Base-by-base conservation (phyloP, 768 basidiomycete genomes). In the Coprinopsis marcescibilis region DNA sequence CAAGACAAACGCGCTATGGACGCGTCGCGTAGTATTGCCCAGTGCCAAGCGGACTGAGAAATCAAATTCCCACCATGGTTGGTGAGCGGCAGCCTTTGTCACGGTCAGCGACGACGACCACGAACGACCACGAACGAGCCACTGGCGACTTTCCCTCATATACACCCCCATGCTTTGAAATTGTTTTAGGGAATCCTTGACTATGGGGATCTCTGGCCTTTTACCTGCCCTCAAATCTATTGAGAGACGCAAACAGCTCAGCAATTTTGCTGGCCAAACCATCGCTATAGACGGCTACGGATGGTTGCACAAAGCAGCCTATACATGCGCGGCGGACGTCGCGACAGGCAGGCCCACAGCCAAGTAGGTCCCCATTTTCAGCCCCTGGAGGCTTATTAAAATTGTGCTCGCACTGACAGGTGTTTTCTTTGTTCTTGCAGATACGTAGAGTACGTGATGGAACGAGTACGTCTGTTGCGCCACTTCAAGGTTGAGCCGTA, bases 381-480 rank as follows among this genome's bases (percentile, higher is more conserved):
- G 15, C 12, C 24, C n/a, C 6, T 43, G 33, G 23, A 25, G 30
- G 24, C 47, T 42, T 37, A 27, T 19, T 36, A 10, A 15, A 25
- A 15, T 33, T 30, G 17, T n/a, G 44, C 33, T 42, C 14, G 13
- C 14, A 20, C 15, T 7, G 29, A 29, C 4, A 10, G 34, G 20
- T 2, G 24, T 39, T 26, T 1, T 20, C 35, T 25, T 14, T 13
- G 25, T 26, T 30, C 4, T 30, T 24, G 7, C 23, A 95, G 94
- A 69, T 97, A 96, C 72, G 91, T 98, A 49, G 85, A 95, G 62
- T 99, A 95, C 67, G 85, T 85, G 30, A 95, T 98, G 92, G 82
- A 90, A 54, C 81, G 87, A 25, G 82, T 98, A 35, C 79, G 92
- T 23, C 77, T 98, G 45, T 67, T 99, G 42, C 78, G 81, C 51